A percentile compares a stretch with the other conserved stretches of the same genome.
These are phyloP conservation scores for Schizonepeta tenuifolia DNA, from an alignment of 257 asterid genomes.

Conservation along the genomic window DNA sequence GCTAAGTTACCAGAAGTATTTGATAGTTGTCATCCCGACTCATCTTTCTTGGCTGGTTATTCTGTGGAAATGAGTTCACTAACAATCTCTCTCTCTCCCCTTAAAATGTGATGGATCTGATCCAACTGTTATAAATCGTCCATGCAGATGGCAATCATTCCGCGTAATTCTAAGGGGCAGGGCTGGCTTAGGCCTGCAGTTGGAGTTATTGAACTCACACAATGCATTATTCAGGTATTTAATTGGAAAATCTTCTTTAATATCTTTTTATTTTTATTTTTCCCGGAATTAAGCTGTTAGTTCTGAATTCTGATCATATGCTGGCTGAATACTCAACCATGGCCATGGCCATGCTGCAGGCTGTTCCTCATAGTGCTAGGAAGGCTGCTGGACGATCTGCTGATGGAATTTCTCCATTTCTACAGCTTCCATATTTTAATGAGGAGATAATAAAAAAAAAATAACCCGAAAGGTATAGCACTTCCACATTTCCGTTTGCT, in stretches of 20 bases:
- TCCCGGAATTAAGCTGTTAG: constrained; percentile 13
- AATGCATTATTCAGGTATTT: constrained; percentile 81
- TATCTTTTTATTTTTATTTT: not conserved
- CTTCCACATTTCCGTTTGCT: constrained; percentile 7
- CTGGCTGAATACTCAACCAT: constrained; percentile 20
- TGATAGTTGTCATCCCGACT: not conserved
- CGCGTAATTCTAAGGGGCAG: constrained; percentile 77
- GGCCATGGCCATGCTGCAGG: constrained; percentile 61
- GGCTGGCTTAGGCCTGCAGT: constrained; percentile 94
- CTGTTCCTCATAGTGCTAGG: constrained; percentile 86
- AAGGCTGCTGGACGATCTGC: constrained; percentile 67
- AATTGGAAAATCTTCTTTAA: constrained; percentile 21
- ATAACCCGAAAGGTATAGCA: constrained; percentile 65
- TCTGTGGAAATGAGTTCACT: not conserved
- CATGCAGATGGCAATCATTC: constrained; percentile 79
- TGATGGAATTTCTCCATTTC: constrained; percentile 76
- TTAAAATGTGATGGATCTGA: constrained; percentile 7
- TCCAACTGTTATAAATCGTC: constrained; percentile 24
- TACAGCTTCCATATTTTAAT: constrained; percentile 91
- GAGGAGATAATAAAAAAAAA: constrained; percentile 71
- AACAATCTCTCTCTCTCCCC: not conserved
- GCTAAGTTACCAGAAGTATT: not conserved
- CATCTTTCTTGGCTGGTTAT: constrained; percentile 21
- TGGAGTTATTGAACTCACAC: constrained; percentile 88
- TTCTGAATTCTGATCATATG: not conserved